These are phyloP conservation scores for Erythrobasidium hasegawianum DNA, from an alignment of 1,284 basidiomycete species.

Conservation along the genomic window DNA sequence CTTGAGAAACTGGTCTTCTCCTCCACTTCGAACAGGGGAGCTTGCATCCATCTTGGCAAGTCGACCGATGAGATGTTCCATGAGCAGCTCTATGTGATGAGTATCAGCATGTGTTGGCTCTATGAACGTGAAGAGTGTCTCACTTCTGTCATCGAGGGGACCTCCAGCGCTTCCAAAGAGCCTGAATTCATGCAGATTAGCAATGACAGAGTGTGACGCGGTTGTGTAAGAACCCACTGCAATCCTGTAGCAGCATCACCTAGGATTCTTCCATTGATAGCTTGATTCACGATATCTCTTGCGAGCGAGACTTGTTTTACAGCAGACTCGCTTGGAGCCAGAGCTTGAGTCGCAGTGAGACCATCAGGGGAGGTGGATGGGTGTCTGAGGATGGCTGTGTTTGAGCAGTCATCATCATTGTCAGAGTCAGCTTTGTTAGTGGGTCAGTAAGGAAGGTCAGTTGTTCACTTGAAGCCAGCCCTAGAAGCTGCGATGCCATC, in stretches of 20 bases:
- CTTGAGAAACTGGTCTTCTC: slow-evolving; percentile 9
- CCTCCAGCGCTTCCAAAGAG: slow-evolving; percentile 3
- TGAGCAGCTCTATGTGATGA: slow-evolving; percentile 4
- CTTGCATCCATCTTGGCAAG: slow-evolving; percentile 18
- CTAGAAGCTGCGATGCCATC: background rate
- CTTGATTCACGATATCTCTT: slow-evolving; percentile 11
- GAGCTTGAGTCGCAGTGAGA: background rate
- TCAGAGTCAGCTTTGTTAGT: background rate
- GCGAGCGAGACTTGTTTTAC: slow-evolving; percentile 4
- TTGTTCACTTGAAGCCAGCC: background rate
- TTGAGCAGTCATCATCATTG: background rate
- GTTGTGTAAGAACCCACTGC: slow-evolving; percentile 4
- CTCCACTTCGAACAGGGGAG: slow-evolving; percentile 1
- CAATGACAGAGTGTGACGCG: background rate
- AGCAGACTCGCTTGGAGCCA: background rate
- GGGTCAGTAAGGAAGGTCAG: background rate
- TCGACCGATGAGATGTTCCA: slow-evolving; percentile 10
- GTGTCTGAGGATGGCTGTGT: slow-evolving; percentile 6
- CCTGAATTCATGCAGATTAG: background rate
- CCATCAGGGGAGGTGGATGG: slow-evolving; percentile 15
- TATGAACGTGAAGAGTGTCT: background rate
- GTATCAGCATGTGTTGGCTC: background rate
- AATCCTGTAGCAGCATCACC: slow-evolving; percentile 9
- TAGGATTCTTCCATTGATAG: slow-evolving; percentile 5
- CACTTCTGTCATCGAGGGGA: slow-evolving; percentile 18